Evolutionary conservation across 139 green algal genomes (phyloP).

Genomic region (Coelastrella sp.): DNA sequence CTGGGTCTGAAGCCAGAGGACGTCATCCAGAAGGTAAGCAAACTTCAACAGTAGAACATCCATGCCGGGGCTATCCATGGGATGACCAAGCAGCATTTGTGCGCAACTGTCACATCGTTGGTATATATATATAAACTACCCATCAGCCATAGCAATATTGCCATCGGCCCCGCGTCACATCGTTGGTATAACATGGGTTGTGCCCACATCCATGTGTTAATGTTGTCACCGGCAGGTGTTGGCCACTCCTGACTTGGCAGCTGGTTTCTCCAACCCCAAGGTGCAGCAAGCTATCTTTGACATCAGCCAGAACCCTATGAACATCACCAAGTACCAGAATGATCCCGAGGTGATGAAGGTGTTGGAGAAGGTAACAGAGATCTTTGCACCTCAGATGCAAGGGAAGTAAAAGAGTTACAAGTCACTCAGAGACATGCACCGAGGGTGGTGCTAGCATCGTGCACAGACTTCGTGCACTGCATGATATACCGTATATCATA

Average conservation of each 20-base stretch:
- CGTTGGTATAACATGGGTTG: no score
- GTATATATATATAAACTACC: no score
- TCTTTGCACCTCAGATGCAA: conserved; percentile 61
- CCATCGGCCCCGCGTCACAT: no score
- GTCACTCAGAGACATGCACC: neutral
- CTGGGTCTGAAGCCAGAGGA: conserved; percentile 86
- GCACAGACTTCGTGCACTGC: no score
- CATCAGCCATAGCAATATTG: no score
- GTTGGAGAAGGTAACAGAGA: conserved; percentile 68
- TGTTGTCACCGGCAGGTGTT: conserved; percentile 65
- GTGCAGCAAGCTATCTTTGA: conserved; percentile 89
- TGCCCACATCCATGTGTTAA: neutral
- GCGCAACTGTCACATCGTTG: no score
- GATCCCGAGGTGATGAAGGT: conserved; percentile 85
- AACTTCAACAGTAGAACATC: no score
- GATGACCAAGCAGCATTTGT: no score
- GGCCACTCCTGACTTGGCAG: conserved; percentile 81
- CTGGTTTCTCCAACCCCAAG: conserved; percentile 84
- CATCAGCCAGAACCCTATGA: conserved; percentile 83
- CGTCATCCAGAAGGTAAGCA: conserved; percentile 73
- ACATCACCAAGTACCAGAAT: conserved; percentile 88
- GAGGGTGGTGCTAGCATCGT: neutral
- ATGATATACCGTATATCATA: no score
- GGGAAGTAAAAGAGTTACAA: neutral
- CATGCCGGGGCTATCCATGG: no score